Conservation (phyloP, 2,329 filamentous ascomycete genomes). For the Septoria linicola region DNA sequence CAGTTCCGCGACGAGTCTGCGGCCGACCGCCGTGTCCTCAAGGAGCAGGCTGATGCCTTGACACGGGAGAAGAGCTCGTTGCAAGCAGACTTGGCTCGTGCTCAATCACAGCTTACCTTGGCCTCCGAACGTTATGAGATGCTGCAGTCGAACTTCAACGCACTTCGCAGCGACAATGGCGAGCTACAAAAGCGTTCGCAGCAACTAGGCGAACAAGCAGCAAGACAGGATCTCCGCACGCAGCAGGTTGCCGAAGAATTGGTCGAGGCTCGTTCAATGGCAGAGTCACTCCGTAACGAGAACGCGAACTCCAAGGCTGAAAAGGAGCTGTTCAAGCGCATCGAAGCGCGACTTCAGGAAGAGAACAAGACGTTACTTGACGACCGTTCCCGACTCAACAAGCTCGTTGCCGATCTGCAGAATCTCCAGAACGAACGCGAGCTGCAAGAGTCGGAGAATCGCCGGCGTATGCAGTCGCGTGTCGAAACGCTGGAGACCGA, state of each 20-base stretch:
- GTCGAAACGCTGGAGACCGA: constrained; percentile 79
- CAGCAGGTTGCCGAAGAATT: constrained; percentile 93
- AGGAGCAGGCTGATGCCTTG: constrained; percentile 78
- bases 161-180: constrained; percentile 78
- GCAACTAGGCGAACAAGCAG: constrained; percentile 73
- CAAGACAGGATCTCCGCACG: constrained; percentile 84
- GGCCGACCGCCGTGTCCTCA: constrained; percentile 76
- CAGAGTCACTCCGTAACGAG: constrained; percentile 87
- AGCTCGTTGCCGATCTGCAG: constrained; percentile 78
- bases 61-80: constrained; percentile 78
- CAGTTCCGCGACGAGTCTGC: constrained; percentile 81
- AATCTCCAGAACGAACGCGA: constrained; percentile 90
- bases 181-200: constrained; percentile 84
- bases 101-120: constrained; percentile 76
- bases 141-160: constrained; percentile 80
- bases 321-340: constrained; percentile 90
- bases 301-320: constrained; percentile 91
- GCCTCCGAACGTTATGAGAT: constrained; percentile 84
- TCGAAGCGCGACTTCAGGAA: constrained; percentile 81
- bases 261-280: constrained; percentile 75
- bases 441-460: constrained; percentile 74
- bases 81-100: constrained; percentile 76
- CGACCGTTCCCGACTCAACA: constrained; percentile 81
- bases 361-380: constrained; percentile 83
- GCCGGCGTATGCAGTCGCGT: constrained; percentile 74